Base-by-base conservation (phyloP, 768 basidiomycete species). In the Nidularia pulvinata region DNA sequence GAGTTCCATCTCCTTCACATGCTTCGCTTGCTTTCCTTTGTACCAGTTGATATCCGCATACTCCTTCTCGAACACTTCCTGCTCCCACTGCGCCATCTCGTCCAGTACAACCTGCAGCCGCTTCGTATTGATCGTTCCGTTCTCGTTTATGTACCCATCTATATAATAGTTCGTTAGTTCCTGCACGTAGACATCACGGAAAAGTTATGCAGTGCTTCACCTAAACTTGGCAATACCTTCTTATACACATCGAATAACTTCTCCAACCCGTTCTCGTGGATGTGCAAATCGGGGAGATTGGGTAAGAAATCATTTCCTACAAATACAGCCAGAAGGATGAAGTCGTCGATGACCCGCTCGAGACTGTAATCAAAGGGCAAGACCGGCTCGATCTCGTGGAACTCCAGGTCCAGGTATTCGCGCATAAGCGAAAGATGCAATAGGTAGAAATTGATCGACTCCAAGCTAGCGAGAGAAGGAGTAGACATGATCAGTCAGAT, bases 251-350 rank as follows among this genome's bases (percentile, higher is more conserved):
- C 92, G 68, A 97, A 98, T 54, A 99, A 74, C 59, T 79, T 82
- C 72, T 98, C 95, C 59, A 99, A 67, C 13, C 93, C 97, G 65
- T 98, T 97, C 71, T 97, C 93, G 63, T 98, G 94, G 66, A 99
- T 98, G 66, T 98, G 97, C 30, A 99, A 70, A 68, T 97, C 95
- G 4, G 97, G 97, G 53, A 99, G 70, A 73, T 98, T 92, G 6
- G 96, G 97, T 57, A 98, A 70, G 72, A 98, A 98, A 73, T 98
- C 96, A 66, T 98, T 99, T 33, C 97, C 97, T 49, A 98, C 88
- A 61, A 99, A 99, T 30, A 98, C 93, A 22, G 95, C 93, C 60
- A 99, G 83, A 6, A 98, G 78, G 63, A 98, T 91, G 70, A 98
- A 98, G 74, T 99, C 97, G 69, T 99, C 96, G 65, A 99, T 96